Evolutionary conservation across 768 basidiomycete genomes (phyloP).

Genomic region (Kwoniella botswanensis): DNA sequence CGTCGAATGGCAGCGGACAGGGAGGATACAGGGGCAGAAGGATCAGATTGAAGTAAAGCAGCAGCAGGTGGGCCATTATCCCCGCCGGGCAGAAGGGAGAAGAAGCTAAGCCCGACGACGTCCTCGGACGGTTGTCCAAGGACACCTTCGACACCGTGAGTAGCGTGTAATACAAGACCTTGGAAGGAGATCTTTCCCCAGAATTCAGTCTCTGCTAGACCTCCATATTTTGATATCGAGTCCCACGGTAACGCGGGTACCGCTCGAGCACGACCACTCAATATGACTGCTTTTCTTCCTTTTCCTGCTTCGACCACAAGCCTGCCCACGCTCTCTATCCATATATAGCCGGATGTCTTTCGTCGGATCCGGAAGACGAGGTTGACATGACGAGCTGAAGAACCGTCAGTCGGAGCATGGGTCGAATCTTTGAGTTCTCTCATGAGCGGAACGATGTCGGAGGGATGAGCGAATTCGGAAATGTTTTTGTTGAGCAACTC

Average conservation of each 20-base stretch:
- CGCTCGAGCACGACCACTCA: conserved; percentile 76
- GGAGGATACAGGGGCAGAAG: conserved; percentile 33
- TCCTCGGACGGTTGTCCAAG: conserved; percentile 54
- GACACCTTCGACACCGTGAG: conserved; percentile 51
- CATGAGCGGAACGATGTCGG: conserved; percentile 87
- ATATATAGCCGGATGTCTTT: conserved; percentile 72
- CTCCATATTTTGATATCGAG: conserved; percentile 65
- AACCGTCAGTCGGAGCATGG: conserved; percentile 49
- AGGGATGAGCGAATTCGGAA: conserved; percentile 81
- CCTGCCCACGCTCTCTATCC: conserved; percentile 89
- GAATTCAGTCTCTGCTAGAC: conserved; percentile 60
- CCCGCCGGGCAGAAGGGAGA: conserved; percentile 51
- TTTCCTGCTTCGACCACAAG: conserved; percentile 92
- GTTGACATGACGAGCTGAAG: conserved; percentile 65
- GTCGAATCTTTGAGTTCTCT: conserved; percentile 76
- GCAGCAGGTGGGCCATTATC: conserved; percentile 44
- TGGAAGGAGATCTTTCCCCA: conserved; percentile 61
- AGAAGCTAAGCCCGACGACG: conserved; percentile 58
- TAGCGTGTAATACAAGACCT: conserved; percentile 59
- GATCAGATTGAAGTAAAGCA: conserved; percentile 22
- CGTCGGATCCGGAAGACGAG: conserved; percentile 81
- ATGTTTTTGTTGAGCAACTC: conserved; percentile 81
- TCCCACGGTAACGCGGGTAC: conserved; percentile 72
- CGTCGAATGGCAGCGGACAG: conserved; percentile 48
- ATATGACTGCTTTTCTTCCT: conserved; percentile 88